Conservation (phyloP, 768 basidiomycete genomes). For the Exsudoporus frostii region DNA sequence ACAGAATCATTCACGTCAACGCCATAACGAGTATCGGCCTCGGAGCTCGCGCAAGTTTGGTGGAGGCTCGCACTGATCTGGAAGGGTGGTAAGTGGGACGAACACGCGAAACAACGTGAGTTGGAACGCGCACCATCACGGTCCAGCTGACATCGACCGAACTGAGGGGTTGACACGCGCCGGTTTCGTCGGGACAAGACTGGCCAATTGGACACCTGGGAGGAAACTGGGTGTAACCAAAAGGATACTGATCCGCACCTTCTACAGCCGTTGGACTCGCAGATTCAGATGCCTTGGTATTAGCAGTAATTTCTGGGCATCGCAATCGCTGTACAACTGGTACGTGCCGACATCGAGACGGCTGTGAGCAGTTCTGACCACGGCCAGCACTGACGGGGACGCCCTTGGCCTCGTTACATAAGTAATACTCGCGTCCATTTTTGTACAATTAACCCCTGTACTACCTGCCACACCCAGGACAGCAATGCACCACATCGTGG, state of each 20-base stretch:
- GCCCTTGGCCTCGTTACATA: too few species aligned
- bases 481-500: conserved; percentile 93
- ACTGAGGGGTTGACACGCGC: conserved; percentile 58
- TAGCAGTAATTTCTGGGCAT: conserved; percentile 62
- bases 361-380: conserved; percentile 57
- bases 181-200: conserved; percentile 86
- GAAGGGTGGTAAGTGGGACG: neutral
- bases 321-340: conserved; percentile 72
- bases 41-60: conserved; percentile 60
- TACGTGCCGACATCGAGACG: conserved; percentile 74
- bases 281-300: conserved; percentile 55
- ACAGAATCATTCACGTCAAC: conserved; percentile 78
- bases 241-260: conserved; percentile 75
- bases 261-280: conserved; percentile 66
- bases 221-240: conserved; percentile 64
- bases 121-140: conserved; percentile 63
- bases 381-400: conserved; percentile 47
- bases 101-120: neutral
- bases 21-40: conserved; percentile 63
- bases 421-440: neutral
- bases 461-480: conserved; percentile 78
- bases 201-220: conserved; percentile 54
- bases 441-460: neutral
- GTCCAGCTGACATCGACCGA: conserved; percentile 78
- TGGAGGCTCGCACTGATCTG: conserved; percentile 77